These are phyloP conservation scores for Triadica sebifera DNA, from an alignment of 345 rosid species.

Conservation along the genomic window DNA sequence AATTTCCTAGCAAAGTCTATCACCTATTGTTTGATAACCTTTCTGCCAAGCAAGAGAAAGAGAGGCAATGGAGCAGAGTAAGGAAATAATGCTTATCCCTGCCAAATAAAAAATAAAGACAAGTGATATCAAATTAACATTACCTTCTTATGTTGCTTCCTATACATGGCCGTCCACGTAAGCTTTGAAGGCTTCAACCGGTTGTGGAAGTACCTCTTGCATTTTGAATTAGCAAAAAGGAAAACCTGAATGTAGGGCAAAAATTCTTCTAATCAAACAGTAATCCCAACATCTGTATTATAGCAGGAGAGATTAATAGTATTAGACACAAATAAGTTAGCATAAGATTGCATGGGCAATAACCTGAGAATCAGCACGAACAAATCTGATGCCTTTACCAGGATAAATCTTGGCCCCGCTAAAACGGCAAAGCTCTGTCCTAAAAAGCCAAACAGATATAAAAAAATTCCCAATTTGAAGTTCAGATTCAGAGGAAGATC, in stretches of 20 bases:
- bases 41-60: background rate
- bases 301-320: background rate
- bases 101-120: background rate
- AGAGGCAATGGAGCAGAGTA: background rate
- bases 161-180: constrained; percentile 37
- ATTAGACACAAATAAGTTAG: background rate
- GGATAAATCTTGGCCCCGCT: constrained; percentile 37
- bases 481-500: background rate
- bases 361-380: constrained; percentile 36
- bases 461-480: background rate
- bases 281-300: background rate
- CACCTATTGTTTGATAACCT: background rate
- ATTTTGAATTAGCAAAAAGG: constrained; percentile 36
- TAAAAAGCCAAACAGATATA: background rate
- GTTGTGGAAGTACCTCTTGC: constrained; percentile 42
- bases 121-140: background rate
- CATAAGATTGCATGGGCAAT: background rate
- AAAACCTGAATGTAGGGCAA: constrained; percentile 22
- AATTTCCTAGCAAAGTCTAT: background rate
- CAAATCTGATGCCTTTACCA: constrained; percentile 30
- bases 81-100: background rate
- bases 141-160: constrained; percentile 42
- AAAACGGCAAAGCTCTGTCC: constrained; percentile 35
- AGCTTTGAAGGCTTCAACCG: constrained; percentile 40
- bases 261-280: background rate